Conservation (phyloP, 257 asterid genomes). For the Rubia yunnanensis region DNA sequence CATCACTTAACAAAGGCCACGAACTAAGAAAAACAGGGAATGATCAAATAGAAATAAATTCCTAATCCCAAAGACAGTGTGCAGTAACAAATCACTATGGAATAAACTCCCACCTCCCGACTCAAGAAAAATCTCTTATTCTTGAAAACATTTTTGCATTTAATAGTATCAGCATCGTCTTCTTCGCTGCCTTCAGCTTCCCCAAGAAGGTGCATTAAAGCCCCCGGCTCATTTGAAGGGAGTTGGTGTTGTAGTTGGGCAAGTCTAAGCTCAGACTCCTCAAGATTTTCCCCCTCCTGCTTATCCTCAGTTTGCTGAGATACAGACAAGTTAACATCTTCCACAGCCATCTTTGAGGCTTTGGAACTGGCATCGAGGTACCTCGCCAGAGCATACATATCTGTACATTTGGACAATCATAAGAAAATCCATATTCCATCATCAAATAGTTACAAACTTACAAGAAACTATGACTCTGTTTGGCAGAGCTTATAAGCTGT, state of each 20-base stretch:
- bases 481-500: too few species aligned
- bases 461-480: too few species aligned
- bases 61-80: too few species aligned
- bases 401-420: constrained; percentile 41
- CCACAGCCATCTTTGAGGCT: constrained; percentile 28
- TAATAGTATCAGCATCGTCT: constrained; percentile 64
- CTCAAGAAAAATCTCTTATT: constrained; percentile 69
- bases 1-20: neutral
- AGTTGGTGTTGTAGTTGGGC: constrained; percentile 93
- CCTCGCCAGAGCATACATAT: constrained; percentile 85
- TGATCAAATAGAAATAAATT: neutral
- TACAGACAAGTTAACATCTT: constrained; percentile 25
- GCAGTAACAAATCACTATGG: neutral
- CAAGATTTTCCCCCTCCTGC: constrained; percentile 25
- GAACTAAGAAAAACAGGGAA: neutral
- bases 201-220: constrained; percentile 69
- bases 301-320: constrained; percentile 30
- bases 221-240: constrained; percentile 84
- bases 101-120: constrained; percentile 59
- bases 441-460: neutral
- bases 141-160: constrained; percentile 66
- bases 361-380: constrained; percentile 56
- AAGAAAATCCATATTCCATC: neutral
- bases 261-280: constrained; percentile 75
- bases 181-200: constrained; percentile 50